Base-by-base conservation (phyloP, 345 rosid species). In the Isatis tinctoria region DNA sequence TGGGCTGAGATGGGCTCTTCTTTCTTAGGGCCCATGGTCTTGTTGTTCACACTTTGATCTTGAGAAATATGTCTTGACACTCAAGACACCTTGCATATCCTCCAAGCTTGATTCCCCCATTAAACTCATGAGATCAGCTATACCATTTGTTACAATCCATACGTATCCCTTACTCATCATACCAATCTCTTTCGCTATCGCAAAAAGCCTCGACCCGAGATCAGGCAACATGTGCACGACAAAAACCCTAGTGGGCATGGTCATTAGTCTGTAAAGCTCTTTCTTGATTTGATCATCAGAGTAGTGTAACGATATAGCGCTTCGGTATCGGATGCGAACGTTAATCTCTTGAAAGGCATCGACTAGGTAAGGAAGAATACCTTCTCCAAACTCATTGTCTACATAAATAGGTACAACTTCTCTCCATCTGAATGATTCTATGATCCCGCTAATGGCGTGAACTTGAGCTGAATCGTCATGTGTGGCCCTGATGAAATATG, bases 131-230 rank as follows among this genome's bases (percentile, higher is more conserved):
- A 44, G 52, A 44, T 69, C 70, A 61, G 81, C 66, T 32, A 78
- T 71, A 22, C 81, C 73, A 3, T 74, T 45, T 40, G 86, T 81
- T n/a, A 82, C 49, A 6, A 90, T 78, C 94, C 97, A 90, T 17
- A 56, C 88, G 52, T 83, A 88, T 5, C 96, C 91, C 16, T 70
- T 39, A 0, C 14, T 41, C 82, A 88, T 85, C 93, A 90, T 90
- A 36, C 86, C 86, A 7, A 49, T 61, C 73, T 83, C 79, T 36
- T 75, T 70, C 0, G 84, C 92, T 60, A 57, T 80, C 0, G 80
- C 10, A 7, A 88, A 87, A 22, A 88, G 20, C n/a, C 83, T 72
- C 22, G 85, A 41, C 0, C 80, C 97, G 0, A 84, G 72, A 70
- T 22, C 30, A 0, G 76, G 72, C 28, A 64, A 6, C 90, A 87